Evolutionary conservation across 306 rosid species (phyloP), one percentile per base, ranked within the genome.

Genomic region (Quercus gilva): DNA sequence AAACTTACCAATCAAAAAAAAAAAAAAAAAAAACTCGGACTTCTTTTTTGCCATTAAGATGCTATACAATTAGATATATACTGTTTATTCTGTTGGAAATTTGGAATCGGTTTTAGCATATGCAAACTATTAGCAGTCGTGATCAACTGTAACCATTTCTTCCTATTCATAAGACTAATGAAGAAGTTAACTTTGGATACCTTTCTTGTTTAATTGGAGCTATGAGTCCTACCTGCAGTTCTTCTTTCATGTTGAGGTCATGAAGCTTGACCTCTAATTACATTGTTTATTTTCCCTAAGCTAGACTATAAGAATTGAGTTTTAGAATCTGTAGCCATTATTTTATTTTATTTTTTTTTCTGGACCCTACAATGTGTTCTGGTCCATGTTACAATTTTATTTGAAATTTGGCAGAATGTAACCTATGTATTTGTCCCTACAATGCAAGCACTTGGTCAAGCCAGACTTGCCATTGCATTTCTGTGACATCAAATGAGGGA

Each of bases 391-490:
- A 55, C 52, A 59, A 13, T 17, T 60, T 41, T 73, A 7, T 76
- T 69, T 79, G 35, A 68, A 37, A 70, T 59, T 74, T 80, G 68
- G 74, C 45, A 92, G 97, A 92, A 94, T 77, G 99, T 92, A 18
- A 94, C 95, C 5, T 89, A 94, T 1, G 97, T 94, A 13, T 94
- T 94, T 12, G 92, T 94, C 75, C 93, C 92, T 3, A 92, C 99
- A 4, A 92, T 92, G 76, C 99, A 94, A 90, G 95, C 97, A 53
- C 97, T 92, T 70, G 99, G 97, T 4, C 88, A 97, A 21, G 88
- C 94, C 2, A 84, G 97, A 68, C 91, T 95, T 15, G 92, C 91
- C 69, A 90, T 92, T 71, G 94, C 99, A 4, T 89, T 69, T 94
- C 97, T 57, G 97, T 94, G 81, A 91, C 95, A 6, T 82, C 91